A percentile compares a stretch with the other conserved stretches of the same genome.
Conservation (phyloP, 257 asterid species). For the Solanum dulcamara region DNA sequence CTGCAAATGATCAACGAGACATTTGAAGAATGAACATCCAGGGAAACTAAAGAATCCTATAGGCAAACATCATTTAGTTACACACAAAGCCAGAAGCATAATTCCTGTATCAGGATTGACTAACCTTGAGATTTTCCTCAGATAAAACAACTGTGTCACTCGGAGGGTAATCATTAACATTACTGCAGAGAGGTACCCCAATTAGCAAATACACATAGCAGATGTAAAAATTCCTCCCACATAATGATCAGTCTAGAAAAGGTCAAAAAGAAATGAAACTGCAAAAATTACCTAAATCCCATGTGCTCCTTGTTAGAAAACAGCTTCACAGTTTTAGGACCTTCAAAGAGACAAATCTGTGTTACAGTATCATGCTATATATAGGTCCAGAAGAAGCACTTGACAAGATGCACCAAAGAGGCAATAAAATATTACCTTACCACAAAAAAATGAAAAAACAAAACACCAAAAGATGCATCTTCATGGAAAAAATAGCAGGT, state of each 20-base stretch:
- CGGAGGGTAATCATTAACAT: slow-evolving; percentile 69
- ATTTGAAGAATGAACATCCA: not conserved
- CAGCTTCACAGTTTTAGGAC: slow-evolving; percentile 73
- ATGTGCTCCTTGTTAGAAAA: slow-evolving; percentile 77
- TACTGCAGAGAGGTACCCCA: slow-evolving; percentile 25
- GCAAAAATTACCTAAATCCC: slow-evolving; percentile 77
- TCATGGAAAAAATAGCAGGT: not conserved
- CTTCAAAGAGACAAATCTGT: slow-evolving; percentile 14
- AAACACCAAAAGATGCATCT: not conserved
- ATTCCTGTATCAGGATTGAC: slow-evolving; percentile 4
- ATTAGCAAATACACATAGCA: not conserved
- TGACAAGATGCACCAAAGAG: not conserved
- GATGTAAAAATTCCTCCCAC: not conserved
- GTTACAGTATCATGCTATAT: not conserved
- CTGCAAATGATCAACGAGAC: slow-evolving; percentile 13
- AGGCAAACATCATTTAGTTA: not conserved
- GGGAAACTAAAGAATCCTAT: not conserved
- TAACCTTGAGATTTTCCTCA: slow-evolving; percentile 81
- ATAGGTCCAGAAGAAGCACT: not conserved
- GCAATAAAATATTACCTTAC: not conserved
- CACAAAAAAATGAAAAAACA: not conserved
- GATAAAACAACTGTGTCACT: slow-evolving; percentile 53
- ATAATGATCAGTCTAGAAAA: not conserved
- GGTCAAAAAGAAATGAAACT: not conserved
- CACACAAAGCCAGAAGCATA: not conserved